Evolutionary conservation across 768 basidiomycete genomes (phyloP).

Genomic region (Leccinum aurantiacum): DNA sequence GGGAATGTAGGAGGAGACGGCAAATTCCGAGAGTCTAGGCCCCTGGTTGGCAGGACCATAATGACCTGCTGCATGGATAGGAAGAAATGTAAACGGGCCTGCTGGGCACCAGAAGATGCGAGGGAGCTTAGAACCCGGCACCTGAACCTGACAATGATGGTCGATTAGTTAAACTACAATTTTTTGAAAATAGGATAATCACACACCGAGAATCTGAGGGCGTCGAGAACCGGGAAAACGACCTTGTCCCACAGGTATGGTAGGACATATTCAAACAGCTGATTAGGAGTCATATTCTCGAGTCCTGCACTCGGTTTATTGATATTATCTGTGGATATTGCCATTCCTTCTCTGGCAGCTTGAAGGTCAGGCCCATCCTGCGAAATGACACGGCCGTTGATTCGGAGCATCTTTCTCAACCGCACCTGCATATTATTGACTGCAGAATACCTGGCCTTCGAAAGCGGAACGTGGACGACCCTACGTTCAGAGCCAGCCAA

Average conservation of each 20-base stretch:
- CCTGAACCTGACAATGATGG: not conserved
- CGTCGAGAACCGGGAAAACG: not conserved
- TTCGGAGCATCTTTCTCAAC: not conserved
- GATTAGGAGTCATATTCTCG: not conserved
- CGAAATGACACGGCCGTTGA: not conserved
- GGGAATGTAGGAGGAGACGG: slow-evolving; percentile 21
- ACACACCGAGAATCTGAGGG: not conserved
- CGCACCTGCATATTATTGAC: not conserved
- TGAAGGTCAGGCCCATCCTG: not conserved
- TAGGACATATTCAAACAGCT: not conserved
- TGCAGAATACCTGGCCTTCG: not conserved
- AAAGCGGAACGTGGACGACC: not conserved
- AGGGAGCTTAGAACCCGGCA: not conserved
- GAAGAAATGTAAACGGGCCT: not conserved
- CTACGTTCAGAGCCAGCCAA: not conserved
- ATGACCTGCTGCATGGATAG: not conserved
- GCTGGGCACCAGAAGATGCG: not conserved
- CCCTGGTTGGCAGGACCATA: not conserved
- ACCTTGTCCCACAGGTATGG: not conserved
- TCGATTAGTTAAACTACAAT: not conserved
- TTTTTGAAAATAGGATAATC: not conserved
- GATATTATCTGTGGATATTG: no score
- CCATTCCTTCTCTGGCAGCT: no score
- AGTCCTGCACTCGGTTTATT: no score
- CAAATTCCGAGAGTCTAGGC: not conserved